Evolutionary conservation across 129 eudicot genomes (phyloP).

Genomic region (Pulicaria dysenterica): DNA sequence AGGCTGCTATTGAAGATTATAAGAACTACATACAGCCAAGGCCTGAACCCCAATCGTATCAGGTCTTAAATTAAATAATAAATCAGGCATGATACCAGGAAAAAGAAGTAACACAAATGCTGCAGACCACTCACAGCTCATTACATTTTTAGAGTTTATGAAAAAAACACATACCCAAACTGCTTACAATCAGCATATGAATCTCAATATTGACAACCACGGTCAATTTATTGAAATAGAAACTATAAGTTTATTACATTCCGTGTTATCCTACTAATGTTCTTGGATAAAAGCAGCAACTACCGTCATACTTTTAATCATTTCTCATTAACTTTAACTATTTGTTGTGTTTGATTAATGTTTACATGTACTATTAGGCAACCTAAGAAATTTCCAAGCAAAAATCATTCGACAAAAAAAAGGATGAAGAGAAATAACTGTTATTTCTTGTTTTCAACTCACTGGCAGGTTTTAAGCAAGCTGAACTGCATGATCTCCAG

Average conservation of each 20-base stretch:
- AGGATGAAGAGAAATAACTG: background rate
- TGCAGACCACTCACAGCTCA: background rate
- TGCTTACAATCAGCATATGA: conserved; percentile 14
- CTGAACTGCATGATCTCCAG: background rate
- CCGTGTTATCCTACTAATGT: too few species aligned
- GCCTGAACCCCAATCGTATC: background rate
- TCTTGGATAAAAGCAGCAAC: too few species aligned
- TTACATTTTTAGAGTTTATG: background rate
- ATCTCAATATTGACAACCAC: background rate
- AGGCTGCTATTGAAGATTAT: background rate
- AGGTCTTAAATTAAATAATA: background rate
- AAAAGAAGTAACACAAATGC: background rate
- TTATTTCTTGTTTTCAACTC: conserved; percentile 16
- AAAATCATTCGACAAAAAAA: conserved; percentile 5
- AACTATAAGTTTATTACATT: too few species aligned
- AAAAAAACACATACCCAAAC: background rate
- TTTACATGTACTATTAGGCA: conserved; percentile 1
- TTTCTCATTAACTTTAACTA: conserved; percentile 14
- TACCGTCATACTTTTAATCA: background rate
- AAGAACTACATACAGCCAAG: conserved; percentile 10
- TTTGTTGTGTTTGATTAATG: background rate
- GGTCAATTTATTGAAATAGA: too few species aligned
- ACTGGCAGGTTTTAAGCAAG: background rate
- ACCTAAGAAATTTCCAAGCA: conserved; percentile 5
- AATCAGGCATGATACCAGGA: background rate